phyloP scores from a whole-genome alignment of 768 basidiomycete genomes.

The Naematelia aurantialba region DNA sequence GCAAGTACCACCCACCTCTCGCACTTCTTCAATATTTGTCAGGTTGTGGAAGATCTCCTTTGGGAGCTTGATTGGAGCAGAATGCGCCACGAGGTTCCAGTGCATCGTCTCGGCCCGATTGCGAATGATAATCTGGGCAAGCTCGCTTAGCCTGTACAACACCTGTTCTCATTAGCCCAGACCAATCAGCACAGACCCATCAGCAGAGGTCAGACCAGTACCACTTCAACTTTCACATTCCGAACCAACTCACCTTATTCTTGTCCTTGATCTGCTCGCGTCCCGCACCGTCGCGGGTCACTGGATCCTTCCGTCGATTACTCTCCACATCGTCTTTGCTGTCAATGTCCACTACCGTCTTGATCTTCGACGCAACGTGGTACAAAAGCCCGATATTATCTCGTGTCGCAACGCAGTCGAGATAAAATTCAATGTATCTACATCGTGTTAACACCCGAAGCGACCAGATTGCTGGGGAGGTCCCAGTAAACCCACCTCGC shows the following conservation, averaged over 20 bases:
- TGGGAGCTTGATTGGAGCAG: slow-evolving; percentile 74
- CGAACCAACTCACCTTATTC: not conserved
- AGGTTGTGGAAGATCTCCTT: slow-evolving; percentile 73
- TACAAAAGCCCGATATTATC: slow-evolving; percentile 83
- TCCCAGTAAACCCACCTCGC: slow-evolving; percentile 79
- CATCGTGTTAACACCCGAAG: not conserved
- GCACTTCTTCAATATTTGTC: slow-evolving; percentile 13
- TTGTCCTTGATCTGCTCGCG: not conserved
- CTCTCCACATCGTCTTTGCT: not conserved
- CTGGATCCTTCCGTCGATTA: not conserved
- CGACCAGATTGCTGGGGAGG: no score
- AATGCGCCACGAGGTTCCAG: slow-evolving; percentile 76
- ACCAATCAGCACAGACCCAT: not conserved
- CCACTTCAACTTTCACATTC: no score
- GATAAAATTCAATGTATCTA: slow-evolving; percentile 86
- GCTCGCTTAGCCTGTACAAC: slow-evolving; percentile 78
- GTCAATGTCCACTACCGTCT: slow-evolving; percentile 70
- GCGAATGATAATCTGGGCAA: slow-evolving; percentile 83
- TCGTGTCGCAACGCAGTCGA: slow-evolving; percentile 68
- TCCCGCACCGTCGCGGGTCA: not conserved
- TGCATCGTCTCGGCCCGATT: slow-evolving; percentile 60
- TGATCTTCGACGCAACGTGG: slow-evolving; percentile 73
- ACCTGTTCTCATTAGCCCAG: slow-evolving; percentile 57
- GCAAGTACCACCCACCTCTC: not conserved
- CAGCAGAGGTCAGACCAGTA: no score